A percentile compares a stretch with the other conserved stretches of the same genome.
phyloP scores from a whole-genome alignment of 768 basidiomycete species.

The Boletus coccyginus region DNA sequence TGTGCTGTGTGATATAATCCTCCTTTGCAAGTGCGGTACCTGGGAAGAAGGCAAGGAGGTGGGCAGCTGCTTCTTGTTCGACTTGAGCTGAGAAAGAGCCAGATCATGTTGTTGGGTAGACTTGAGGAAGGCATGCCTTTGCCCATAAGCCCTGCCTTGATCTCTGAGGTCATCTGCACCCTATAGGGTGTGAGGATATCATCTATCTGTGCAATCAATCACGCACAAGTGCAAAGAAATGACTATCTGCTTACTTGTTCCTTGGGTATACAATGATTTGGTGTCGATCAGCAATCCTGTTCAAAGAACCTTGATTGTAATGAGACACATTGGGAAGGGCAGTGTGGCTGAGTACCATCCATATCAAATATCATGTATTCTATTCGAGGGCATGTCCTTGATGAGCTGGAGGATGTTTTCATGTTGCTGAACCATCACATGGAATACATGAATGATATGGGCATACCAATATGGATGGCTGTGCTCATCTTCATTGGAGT shows the following conservation, averaged over 20 bases:
- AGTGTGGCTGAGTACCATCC: conserved; percentile 48
- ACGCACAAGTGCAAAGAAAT: not conserved
- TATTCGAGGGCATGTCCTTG: conserved; percentile 23
- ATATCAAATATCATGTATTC: conserved; percentile 74
- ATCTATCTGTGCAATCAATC: conserved; percentile 41
- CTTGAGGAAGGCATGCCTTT: conserved; percentile 48
- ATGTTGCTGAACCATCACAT: too few relatives aligned
- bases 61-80: conserved; percentile 57
- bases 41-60: conserved; percentile 77
- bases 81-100: conserved; percentile 38
- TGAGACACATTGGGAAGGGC: not conserved
- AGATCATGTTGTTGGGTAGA: not conserved
- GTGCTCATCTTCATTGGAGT: too few relatives aligned
- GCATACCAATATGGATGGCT: too few relatives aligned
- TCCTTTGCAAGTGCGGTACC: conserved; percentile 63
- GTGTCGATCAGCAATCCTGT: conserved; percentile 75
- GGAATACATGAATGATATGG: too few relatives aligned
- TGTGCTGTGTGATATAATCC: conserved; percentile 56
- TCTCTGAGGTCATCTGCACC: conserved; percentile 81
- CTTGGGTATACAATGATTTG: conserved; percentile 72
- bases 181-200: conserved; percentile 69
- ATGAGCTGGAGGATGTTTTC: conserved; percentile 7
- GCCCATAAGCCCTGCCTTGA: conserved; percentile 88
- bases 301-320: conserved; percentile 1
- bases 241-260: conserved; percentile 56